Evolutionary conservation across 176 grass and related monocot genomes (phyloP).

Genomic region (Eleusine coracana): DNA sequence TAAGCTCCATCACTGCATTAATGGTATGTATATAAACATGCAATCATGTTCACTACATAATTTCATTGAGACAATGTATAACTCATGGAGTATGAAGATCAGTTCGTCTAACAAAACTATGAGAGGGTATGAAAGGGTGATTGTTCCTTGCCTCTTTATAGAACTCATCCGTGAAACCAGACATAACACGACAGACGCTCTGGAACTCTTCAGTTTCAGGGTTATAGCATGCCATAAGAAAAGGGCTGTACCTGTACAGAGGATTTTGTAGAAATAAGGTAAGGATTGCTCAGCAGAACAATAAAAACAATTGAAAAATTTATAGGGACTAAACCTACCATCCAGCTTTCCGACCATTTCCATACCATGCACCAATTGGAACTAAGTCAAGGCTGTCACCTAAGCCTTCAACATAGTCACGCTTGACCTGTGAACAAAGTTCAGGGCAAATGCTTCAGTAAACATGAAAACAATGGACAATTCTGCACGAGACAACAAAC

Average conservation of each 20-base stretch:
- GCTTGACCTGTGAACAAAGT: constrained; percentile 67
- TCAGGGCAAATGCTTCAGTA: constrained; percentile 22
- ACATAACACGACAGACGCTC: constrained; percentile 96
- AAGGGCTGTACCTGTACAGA: constrained; percentile 85
- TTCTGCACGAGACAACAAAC: constrained; percentile 31
- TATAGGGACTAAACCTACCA: constrained; percentile 51
- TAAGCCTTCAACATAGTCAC: constrained; percentile 90
- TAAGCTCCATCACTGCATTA: background rate
- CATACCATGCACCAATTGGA: constrained; percentile 92
- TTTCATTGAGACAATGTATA: constrained; percentile 10
- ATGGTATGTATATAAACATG: background rate
- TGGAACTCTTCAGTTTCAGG: constrained; percentile 90
- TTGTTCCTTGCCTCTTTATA: constrained; percentile 80
- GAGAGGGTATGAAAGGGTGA: constrained; percentile 2
- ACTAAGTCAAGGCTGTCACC: constrained; percentile 93
- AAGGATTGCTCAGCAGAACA: constrained; percentile 15
- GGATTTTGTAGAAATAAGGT: constrained; percentile 16
- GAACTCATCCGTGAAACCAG: constrained; percentile 88
- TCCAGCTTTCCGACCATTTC: constrained; percentile 94
- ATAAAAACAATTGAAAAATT: constrained; percentile 4
- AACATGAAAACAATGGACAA: constrained; percentile 29
- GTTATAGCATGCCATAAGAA: constrained; percentile 99
- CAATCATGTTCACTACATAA: background rate
- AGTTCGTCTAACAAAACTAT: background rate
- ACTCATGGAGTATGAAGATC: constrained; percentile 4